Percentiles rank a stretch among this genome's conserved stretches.
Evolutionary conservation across 169 alveolate species (phyloP).

Genomic region (Toxoplasma gondii): DNA sequence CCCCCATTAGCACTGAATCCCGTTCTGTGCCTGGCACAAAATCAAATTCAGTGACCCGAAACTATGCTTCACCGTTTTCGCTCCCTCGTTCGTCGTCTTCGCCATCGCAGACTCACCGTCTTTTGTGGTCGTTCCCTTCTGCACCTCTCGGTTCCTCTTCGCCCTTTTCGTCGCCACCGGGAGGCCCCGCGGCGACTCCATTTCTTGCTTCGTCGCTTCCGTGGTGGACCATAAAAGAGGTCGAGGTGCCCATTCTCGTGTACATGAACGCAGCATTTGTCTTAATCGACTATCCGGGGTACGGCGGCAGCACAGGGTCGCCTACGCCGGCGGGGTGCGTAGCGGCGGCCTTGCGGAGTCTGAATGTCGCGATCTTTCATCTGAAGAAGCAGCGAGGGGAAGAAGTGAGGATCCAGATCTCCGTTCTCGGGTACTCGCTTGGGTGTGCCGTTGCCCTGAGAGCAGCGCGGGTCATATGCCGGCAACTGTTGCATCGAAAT

Average conservation of each 20-base stretch:
- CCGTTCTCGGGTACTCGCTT: constrained; percentile 43
- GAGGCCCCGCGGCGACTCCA: background rate
- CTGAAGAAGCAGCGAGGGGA: constrained; percentile 20
- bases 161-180: background rate
- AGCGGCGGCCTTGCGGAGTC: constrained; percentile 39
- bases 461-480: constrained; percentile 26
- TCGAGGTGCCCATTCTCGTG: constrained; percentile 39
- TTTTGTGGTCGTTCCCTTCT: background rate
- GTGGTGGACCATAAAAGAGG: background rate
- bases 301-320: constrained; percentile 39
- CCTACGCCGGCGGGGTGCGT: constrained; percentile 44
- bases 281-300: constrained; percentile 46
- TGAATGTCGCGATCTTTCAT: background rate
- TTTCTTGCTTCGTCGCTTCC: background rate
- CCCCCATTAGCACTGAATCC: no score
- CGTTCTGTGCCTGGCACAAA: no score
- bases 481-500: constrained; percentile 2
- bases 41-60: no score
- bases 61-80: background rate
- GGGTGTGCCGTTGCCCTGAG: constrained; percentile 50
- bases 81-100: background rate
- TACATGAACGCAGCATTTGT: constrained; percentile 34
- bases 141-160: background rate
- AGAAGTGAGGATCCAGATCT: background rate
- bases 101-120: background rate